Percentiles rank a stretch among this genome's conserved stretches.
phyloP scores from a whole-genome alignment of 352 stramenopile genomes.

The Plasmopara muralis region DNA sequence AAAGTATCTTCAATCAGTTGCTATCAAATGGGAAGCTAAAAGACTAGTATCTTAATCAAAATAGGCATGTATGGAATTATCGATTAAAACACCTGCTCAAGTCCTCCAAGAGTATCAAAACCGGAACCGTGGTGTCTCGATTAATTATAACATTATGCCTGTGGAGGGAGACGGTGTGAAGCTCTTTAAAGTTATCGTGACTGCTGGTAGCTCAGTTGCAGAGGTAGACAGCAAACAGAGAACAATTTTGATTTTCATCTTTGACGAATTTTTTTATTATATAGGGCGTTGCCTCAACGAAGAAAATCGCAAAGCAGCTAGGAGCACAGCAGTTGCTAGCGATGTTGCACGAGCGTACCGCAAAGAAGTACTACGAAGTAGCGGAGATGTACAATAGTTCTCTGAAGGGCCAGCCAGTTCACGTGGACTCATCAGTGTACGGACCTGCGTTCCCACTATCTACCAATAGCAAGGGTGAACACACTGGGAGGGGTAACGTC shows the following conservation, averaged over 20 bases:
- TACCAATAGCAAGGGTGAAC: constrained; percentile 9
- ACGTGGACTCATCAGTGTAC: constrained; percentile 18
- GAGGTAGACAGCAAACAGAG: constrained; percentile 34
- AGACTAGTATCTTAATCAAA: not conserved
- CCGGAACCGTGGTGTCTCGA: constrained; percentile 62
- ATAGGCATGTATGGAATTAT: constrained; percentile 69
- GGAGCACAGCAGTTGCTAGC: constrained; percentile 63
- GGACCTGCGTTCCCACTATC: constrained; percentile 10
- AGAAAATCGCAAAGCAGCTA: constrained; percentile 78
- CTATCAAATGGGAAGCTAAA: constrained; percentile 5
- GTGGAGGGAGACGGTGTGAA: constrained; percentile 46
- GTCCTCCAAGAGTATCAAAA: constrained; percentile 85
- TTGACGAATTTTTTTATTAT: constrained; percentile 10
- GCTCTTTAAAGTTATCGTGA: constrained; percentile 80
- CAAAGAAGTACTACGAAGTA: constrained; percentile 51
- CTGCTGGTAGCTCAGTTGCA: constrained; percentile 49
- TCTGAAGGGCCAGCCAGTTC: constrained; percentile 27
- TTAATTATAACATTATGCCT: constrained; percentile 76
- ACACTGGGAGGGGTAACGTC: constrained; percentile 5
- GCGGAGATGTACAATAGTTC: constrained; percentile 64
- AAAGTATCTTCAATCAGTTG: not conserved
- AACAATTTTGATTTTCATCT: constrained; percentile 2
- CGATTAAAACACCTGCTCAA: constrained; percentile 76
- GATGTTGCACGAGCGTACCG: constrained; percentile 50
- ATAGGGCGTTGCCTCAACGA: constrained; percentile 65